Evolutionary conservation across 805 yeast species (phyloP), one percentile per base, ranked within the genome.

Genomic region (Suhomyces sp.): DNA sequence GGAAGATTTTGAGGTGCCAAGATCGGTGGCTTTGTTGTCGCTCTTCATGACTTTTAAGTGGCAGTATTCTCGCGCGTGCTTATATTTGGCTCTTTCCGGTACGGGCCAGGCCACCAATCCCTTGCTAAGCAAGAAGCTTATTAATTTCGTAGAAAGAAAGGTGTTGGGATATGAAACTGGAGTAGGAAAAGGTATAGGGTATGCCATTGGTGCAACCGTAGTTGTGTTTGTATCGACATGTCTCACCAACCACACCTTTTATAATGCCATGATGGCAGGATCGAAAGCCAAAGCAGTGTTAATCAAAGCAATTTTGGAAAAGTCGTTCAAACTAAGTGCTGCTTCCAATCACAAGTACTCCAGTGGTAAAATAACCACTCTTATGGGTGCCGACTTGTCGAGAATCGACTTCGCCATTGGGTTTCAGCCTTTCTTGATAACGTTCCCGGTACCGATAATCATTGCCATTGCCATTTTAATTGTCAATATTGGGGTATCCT

Each of bases 101-200:
- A 57, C 57, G 9, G 67, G 66, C 10, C 54, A 55, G 22, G 59
- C 73, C 2, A 57, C 61, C 27, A 61, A 63, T 43, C 79, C 79
- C 10, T 62, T 75, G 47, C 66, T 75, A 25, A 56, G 72, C 7
- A 71, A 66, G 56, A 66, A 69, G 49, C 63, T 75, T 53, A 75
- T 75, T 50, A 51, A 53, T 22, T 75, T 57, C 54, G 79, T 75
- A 21, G 69, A 67, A 50, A 6, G 20, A 5, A 62, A 61, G 49
- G 60, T 67, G 6, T 43, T 60, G 7, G 73, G 71, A 6, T 9
- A 59, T 12, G 67, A 62, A 17, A 40, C 27, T 7, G 48, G 56
- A 27, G 53, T 62, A 8, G 77, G 77, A 6, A 56, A 57, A 31
- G 78, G 78, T 24, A 62, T 74, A 19, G 79, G 79, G 7, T 73